Conservation (phyloP, 352 stramenopile species). For the Globisporangium cederbergense region DNA sequence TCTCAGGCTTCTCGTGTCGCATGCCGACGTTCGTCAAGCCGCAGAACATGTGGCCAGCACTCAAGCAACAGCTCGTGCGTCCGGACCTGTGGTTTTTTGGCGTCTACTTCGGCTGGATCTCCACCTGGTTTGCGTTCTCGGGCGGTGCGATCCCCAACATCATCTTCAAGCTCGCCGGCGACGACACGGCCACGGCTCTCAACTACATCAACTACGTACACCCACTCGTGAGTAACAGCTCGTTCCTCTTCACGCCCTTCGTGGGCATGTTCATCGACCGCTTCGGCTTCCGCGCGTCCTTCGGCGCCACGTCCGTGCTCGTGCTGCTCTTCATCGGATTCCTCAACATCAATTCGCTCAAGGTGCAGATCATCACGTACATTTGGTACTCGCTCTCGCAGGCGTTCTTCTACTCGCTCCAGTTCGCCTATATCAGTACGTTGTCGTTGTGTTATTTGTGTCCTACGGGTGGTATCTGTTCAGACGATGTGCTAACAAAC, state of each 20-base stretch:
- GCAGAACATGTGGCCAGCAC: constrained; percentile 9
- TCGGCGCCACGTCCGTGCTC: constrained; percentile 17
- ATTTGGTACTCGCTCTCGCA: constrained; percentile 26
- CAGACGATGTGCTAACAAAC: too few relatives aligned
- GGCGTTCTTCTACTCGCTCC: constrained; percentile 28
- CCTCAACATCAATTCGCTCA: constrained; percentile 24
- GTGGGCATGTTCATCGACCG: constrained; percentile 25
- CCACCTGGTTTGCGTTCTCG: constrained; percentile 27
- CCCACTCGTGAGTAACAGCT: constrained; percentile 25
- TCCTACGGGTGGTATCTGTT: constrained; percentile 5
- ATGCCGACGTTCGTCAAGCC: constrained; percentile 14
- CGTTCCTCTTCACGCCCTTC: constrained; percentile 27
- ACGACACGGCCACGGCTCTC: constrained; percentile 6
- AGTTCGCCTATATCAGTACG: constrained; percentile 29
- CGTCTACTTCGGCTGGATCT: constrained; percentile 32
- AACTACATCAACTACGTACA: constrained; percentile 27
- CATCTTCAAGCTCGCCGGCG: constrained; percentile 18
- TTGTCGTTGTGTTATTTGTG: not conserved
- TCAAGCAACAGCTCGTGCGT: constrained; percentile 21
- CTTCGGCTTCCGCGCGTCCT: constrained; percentile 17
- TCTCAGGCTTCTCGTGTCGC: constrained; percentile 24
- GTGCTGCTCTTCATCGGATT: constrained; percentile 25
- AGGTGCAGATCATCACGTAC: constrained; percentile 25
- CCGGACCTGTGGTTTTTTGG: constrained; percentile 28
- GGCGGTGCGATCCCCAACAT: constrained; percentile 29